A percentile compares a stretch with the other conserved stretches of the same genome.
phyloP scores from a whole-genome alignment of 306 rosid genomes.

The Heteromeles arbutifolia region DNA sequence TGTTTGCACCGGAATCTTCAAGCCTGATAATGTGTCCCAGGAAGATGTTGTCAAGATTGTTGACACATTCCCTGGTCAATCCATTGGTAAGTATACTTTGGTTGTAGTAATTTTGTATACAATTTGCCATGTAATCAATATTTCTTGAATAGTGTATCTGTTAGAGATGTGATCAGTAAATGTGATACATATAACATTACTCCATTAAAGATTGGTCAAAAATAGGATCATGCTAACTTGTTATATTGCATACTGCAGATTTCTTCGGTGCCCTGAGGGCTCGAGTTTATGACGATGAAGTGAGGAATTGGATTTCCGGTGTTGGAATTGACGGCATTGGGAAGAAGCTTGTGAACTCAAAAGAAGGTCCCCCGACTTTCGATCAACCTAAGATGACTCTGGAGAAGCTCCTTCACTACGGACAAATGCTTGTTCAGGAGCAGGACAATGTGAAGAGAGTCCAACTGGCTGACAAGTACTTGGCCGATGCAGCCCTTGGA shows the following conservation, averaged over 20 bases:
- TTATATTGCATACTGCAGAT: constrained; percentile 24
- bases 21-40: constrained; percentile 25
- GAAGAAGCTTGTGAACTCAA: constrained; percentile 50
- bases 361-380: constrained; percentile 48
- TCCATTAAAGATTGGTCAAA: background rate
- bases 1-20: constrained; percentile 46
- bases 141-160: background rate
- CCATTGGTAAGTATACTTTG: constrained; percentile 32
- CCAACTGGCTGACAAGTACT: constrained; percentile 41
- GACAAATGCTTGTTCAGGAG: constrained; percentile 45
- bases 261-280: constrained; percentile 54
- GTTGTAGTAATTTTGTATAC: background rate
- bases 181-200: background rate
- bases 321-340: constrained; percentile 41
- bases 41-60: constrained; percentile 44
- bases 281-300: constrained; percentile 49
- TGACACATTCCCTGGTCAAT: constrained; percentile 52
- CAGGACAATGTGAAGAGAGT: constrained; percentile 53
- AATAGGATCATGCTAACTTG: background rate
- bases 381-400: constrained; percentile 52
- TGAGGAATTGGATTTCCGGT: constrained; percentile 45
- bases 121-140: background rate
- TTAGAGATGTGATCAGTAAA: background rate
- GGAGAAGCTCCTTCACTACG: constrained; percentile 41
- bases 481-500: constrained; percentile 46